These are phyloP conservation scores for Calcarisporium arbuscula DNA, from an alignment of 2,329 filamentous ascomycete genomes.

Conservation along the genomic window DNA sequence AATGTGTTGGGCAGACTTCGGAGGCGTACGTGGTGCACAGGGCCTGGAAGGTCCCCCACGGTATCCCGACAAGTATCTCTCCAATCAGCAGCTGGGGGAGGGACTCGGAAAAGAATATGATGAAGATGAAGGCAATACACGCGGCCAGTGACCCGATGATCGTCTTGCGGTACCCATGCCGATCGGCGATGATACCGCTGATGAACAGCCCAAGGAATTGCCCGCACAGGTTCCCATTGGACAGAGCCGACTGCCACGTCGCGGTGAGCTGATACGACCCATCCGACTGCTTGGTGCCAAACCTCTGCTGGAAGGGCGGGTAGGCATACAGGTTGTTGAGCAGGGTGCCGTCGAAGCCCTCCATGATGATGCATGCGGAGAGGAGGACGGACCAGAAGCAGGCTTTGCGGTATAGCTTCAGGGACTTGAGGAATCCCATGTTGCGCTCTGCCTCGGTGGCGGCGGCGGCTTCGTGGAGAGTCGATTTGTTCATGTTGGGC, in stretches of 20 bases:
- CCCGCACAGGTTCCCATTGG: slow-evolving; percentile 41
- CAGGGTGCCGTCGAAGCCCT: slow-evolving; percentile 33
- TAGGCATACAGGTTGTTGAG: slow-evolving; percentile 36
- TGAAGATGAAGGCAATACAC: slow-evolving; percentile 39
- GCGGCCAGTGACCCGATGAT: slow-evolving; percentile 35
- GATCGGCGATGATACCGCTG: slow-evolving; percentile 42
- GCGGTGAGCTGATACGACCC: slow-evolving; percentile 40
- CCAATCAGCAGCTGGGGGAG: slow-evolving; percentile 36
- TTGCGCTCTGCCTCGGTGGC: slow-evolving; percentile 28
- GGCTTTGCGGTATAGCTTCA: slow-evolving; percentile 34
- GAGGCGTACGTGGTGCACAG: slow-evolving; percentile 42
- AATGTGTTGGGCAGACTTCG: slow-evolving; percentile 37
- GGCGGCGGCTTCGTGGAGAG: slow-evolving; percentile 14
- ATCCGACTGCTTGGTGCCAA: slow-evolving; percentile 26
- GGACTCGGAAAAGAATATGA: slow-evolving; percentile 39
- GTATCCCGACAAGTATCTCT: slow-evolving; percentile 40
- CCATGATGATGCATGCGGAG: slow-evolving; percentile 32
- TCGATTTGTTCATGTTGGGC: slow-evolving; percentile 8
- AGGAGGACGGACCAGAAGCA: slow-evolving; percentile 31
- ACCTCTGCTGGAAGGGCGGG: slow-evolving; percentile 31
- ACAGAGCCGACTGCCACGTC: slow-evolving; percentile 46
- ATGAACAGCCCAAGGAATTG: slow-evolving; percentile 44
- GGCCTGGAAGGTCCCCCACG: slow-evolving; percentile 42
- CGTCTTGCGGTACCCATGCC: slow-evolving; percentile 39
- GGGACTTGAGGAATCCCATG: slow-evolving; percentile 24